Conservation (phyloP, 805 yeast genomes). For the Wickerhamiella azymoides region DNA sequence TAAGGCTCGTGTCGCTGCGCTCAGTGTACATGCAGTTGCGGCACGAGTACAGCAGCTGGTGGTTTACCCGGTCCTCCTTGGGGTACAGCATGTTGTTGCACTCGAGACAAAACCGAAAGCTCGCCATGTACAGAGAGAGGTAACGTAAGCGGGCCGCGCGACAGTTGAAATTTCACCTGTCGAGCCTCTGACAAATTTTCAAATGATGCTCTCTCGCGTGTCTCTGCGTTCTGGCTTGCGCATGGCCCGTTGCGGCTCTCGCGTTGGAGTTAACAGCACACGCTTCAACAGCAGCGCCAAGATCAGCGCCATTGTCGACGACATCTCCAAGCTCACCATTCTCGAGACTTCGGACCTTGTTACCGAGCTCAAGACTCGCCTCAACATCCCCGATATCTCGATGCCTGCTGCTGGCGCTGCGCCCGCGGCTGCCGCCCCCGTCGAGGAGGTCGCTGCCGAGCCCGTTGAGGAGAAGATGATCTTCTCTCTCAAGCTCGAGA, state of each 20-base stretch:
- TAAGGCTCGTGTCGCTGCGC: slow-evolving; percentile 74
- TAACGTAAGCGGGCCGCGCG: neutral
- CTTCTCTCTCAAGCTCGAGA: slow-evolving; percentile 80
- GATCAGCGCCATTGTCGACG: slow-evolving; percentile 74
- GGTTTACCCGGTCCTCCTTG: slow-evolving; percentile 73
- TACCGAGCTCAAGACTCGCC: slow-evolving; percentile 49
- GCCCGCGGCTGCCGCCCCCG: slow-evolving; percentile 50
- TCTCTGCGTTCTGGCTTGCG: neutral
- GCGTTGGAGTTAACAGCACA: slow-evolving; percentile 3
- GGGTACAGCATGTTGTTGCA: slow-evolving; percentile 98
- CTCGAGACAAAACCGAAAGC: slow-evolving; percentile 90
- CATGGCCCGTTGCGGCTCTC: slow-evolving; percentile 1
- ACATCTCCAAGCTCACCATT: slow-evolving; percentile 78
- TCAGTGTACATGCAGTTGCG: slow-evolving; percentile 91
- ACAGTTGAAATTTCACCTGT: neutral
- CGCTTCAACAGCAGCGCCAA: slow-evolving; percentile 38
- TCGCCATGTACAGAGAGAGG: slow-evolving; percentile 42
- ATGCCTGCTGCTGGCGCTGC: slow-evolving; percentile 58
- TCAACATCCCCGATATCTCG: slow-evolving; percentile 88
- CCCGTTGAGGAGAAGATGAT: slow-evolving; percentile 89
- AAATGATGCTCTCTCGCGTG: neutral
- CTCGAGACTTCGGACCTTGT: slow-evolving; percentile 86
- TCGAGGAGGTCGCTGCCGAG: slow-evolving; percentile 55
- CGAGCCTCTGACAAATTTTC: neutral
- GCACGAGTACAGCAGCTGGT: slow-evolving; percentile 73